Conservation (phyloP, 352 stramenopile species). For the Pythium vanterpoolii region DNA sequence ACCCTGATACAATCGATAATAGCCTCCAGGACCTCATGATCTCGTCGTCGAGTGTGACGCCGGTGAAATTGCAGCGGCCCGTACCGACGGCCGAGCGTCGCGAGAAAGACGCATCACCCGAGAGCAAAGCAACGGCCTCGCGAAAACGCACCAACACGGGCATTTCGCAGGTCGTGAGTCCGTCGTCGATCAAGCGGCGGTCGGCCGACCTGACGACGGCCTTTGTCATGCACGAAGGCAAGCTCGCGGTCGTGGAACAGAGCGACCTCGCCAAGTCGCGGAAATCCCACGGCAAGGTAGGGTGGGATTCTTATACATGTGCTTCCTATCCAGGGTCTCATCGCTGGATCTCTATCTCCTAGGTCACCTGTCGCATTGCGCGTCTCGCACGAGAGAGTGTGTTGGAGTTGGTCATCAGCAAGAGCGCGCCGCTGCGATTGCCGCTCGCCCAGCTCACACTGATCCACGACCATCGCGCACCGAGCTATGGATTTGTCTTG, state of each 20-base stretch:
- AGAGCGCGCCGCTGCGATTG: background rate
- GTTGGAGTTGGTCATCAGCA: conserved; percentile 10
- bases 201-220: conserved; percentile 9
- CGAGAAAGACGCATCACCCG: conserved; percentile 9
- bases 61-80: conserved; percentile 19
- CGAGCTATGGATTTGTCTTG: conserved; percentile 13
- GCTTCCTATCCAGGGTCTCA: too few species aligned
- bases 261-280: conserved; percentile 19
- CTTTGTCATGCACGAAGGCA: conserved; percentile 41
- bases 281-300: conserved; percentile 48
- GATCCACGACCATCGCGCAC: conserved; percentile 14
- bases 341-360: background rate
- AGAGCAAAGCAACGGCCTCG: conserved; percentile 5
- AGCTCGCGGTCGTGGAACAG: conserved; percentile 49
- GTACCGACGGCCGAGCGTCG: conserved; percentile 14
- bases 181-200: conserved; percentile 21
- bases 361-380: conserved; percentile 17
- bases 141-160: conserved; percentile 22
- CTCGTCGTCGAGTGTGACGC: conserved; percentile 17
- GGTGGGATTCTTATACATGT: too few species aligned
- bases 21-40: conserved; percentile 22
- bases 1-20: too few species aligned
- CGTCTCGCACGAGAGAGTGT: conserved; percentile 13
- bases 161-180: conserved; percentile 18
- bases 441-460: conserved; percentile 14